Evolutionary conservation across 371 early-diverging fungal species (phyloP).

Genomic region (Rhizomucor miehei): DNA sequence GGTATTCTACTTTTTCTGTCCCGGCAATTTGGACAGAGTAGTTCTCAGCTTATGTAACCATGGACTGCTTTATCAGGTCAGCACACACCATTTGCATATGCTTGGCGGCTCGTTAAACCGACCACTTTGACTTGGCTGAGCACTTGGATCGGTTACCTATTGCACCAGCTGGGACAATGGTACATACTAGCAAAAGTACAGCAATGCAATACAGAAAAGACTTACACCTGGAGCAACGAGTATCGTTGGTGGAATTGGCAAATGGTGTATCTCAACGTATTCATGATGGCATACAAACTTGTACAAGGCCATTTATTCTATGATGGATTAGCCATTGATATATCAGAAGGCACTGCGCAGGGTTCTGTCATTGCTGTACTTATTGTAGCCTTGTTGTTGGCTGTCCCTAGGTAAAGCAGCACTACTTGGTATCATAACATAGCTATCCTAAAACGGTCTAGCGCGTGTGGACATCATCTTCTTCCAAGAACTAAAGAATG

Average conservation of each 20-base stretch:
- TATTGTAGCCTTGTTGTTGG: slow-evolving; percentile 34
- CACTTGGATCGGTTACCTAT: slow-evolving; percentile 29
- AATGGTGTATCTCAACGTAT: slow-evolving; percentile 36
- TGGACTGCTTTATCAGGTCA: slow-evolving; percentile 13
- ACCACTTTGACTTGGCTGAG: slow-evolving; percentile 14
- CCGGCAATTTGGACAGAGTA: too few species aligned
- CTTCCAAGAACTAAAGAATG: too few species aligned
- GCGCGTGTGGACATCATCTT: too few species aligned
- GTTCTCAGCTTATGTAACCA: background rate
- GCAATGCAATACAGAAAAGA: slow-evolving; percentile 7
- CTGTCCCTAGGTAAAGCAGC: slow-evolving; percentile 30
- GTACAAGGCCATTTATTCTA: slow-evolving; percentile 33
- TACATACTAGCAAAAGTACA: slow-evolving; percentile 26
- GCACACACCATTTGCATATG: slow-evolving; percentile 42
- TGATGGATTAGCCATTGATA: slow-evolving; percentile 37
- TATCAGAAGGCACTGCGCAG: slow-evolving; percentile 40
- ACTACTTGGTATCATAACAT: background rate
- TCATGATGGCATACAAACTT: slow-evolving; percentile 32
- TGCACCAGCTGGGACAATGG: slow-evolving; percentile 42
- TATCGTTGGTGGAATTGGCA: slow-evolving; percentile 44
- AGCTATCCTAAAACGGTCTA: too few species aligned
- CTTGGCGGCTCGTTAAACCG: slow-evolving; percentile 30
- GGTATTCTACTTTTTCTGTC: slow-evolving; percentile 12
- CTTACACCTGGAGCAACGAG: slow-evolving; percentile 21
- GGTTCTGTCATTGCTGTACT: slow-evolving; percentile 39